Base-by-base conservation (phyloP, 2,329 filamentous ascomycete species). In the Lasiodiplodia hormozganensis region DNA sequence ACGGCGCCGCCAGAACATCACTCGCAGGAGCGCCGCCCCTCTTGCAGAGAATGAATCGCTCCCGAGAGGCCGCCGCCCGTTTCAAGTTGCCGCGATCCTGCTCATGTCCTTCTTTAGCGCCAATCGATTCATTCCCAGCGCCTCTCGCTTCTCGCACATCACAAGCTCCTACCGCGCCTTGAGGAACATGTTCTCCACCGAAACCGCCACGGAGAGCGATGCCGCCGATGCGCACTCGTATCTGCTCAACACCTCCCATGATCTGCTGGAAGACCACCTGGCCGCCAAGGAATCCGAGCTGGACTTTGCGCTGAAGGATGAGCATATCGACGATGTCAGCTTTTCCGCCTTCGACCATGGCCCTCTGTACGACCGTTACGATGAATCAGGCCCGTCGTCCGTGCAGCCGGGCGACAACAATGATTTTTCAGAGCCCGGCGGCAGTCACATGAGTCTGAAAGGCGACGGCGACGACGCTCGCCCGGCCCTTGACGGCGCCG, bases 381-480 rank as follows among this genome's bases (percentile, higher is more conserved):
- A 76, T 73, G 78, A 80, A 72, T 80, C 79, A 34, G 75, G 74
- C 68, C 72, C 76, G 69, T 81, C 79, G 69, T 81, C 79, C 71
- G 74, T 78, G 72, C 79, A 80, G 70, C 77, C 77, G 66, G 76
- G 76, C 69, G 77, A 80, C 68, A 70, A 71, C 57, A 76, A 76
- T 67, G 77, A 79, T 70, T 73, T 73, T 71, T 81, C 77, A 31
- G 79, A 81, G 67, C 68, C 70, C 51, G 75, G 71, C 70, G 76
- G 71, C 68, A 75, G 75, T 71, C 74, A 78, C 70, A 72, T 75
- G 49, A 77, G 72, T 70, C 70, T 73, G 47, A 74, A 71, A 70
- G 74, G 76, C 36, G 77, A 79, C 40, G 72, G 71, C 60, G 76
- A 78, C 68, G 74, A 68, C 31, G 18, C 31, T 47, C 54, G 54